Base-by-base conservation (phyloP, 768 basidiomycete species). In the Termitomyces sp. region DNA sequence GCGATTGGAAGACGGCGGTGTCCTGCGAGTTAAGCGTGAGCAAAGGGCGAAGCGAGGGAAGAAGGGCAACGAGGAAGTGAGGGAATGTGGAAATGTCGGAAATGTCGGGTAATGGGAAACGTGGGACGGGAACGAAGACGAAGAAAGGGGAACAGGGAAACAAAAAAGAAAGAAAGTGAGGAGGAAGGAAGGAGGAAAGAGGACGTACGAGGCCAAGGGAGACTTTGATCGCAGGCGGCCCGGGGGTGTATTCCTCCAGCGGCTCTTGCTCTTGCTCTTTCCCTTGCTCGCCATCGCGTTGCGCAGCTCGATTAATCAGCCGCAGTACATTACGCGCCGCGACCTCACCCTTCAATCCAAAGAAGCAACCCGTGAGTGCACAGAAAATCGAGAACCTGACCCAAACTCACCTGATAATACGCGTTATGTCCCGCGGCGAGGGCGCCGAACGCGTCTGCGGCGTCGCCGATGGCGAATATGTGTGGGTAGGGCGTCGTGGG, bases 381-480 rank as follows among this genome's bases (percentile, higher is more conserved):
- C 16, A 37, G 36, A 8, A 39, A 39, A 9, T n/a, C 8, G n/a
- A n/a, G n/a, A n/a, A 0, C n/a, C 3, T 34, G n/a, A n/a, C n/a
- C n/a, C 12, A 34, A 4, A 15, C 56, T 45, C 16, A 75, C 77
- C 72, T 84, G 83, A 37, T 70, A 73, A 63, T 81, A 79, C 2
- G 83, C 81, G 33, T 72, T 83, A 59, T 84, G 80, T 0, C 83
- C 86, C 13, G 85, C 84, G 24, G 81, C 77, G 24, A 81, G 77
- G 0, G 84, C 86, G 6, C 84, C 84, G 57, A 84, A 86, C 5
- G 83, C 83, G 65, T 86, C 83, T 0, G 84, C 85, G 0, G 79
- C 76, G 54, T 87, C 86, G 8, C 86, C 86, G 6, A 86, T 68
- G 9, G 78, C 84, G 62, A 86, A 88, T 13, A 87, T 75, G 58